Conservation (phyloP, 345 rosid genomes). For the Citropsis articulata region DNA sequence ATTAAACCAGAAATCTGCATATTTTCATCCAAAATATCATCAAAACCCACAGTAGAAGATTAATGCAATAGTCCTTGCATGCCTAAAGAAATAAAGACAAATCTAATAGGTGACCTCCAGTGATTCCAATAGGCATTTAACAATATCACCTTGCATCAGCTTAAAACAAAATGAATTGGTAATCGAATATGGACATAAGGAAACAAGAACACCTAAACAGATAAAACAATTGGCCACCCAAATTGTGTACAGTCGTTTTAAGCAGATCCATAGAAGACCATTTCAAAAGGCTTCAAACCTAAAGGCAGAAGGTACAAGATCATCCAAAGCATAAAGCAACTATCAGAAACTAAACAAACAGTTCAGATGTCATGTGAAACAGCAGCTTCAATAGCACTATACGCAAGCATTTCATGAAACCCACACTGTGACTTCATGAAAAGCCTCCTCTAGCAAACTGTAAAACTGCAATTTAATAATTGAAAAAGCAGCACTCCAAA, state of each 20-base stretch:
- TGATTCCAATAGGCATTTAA: neutral
- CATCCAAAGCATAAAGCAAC: neutral
- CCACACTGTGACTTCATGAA: neutral
- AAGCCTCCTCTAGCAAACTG: neutral
- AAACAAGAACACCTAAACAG: slow-evolving; percentile 2
- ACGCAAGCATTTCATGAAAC: neutral
- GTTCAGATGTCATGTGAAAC: neutral
- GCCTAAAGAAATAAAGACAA: neutral
- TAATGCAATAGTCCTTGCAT: neutral
- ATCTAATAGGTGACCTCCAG: neutral
- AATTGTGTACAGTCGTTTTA: neutral
- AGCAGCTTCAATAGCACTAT: neutral
- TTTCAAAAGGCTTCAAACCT: slow-evolving; percentile 5
- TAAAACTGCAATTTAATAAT: neutral
- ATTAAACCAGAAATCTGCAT: slow-evolving; percentile 67
- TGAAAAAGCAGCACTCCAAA: neutral
- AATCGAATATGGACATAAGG: neutral
- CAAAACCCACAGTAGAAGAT: slow-evolving; percentile 21
- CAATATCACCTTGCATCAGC: slow-evolving; percentile 6
- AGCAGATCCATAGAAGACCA: slow-evolving; percentile 7
- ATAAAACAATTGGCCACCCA: slow-evolving; percentile 11
- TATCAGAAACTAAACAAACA: slow-evolving; percentile 7
- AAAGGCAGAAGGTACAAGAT: neutral
- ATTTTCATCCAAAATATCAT: slow-evolving; percentile 25
- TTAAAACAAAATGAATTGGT: neutral